phyloP scores from a whole-genome alignment of 768 basidiomycete species.

The Mycena latifolia region DNA sequence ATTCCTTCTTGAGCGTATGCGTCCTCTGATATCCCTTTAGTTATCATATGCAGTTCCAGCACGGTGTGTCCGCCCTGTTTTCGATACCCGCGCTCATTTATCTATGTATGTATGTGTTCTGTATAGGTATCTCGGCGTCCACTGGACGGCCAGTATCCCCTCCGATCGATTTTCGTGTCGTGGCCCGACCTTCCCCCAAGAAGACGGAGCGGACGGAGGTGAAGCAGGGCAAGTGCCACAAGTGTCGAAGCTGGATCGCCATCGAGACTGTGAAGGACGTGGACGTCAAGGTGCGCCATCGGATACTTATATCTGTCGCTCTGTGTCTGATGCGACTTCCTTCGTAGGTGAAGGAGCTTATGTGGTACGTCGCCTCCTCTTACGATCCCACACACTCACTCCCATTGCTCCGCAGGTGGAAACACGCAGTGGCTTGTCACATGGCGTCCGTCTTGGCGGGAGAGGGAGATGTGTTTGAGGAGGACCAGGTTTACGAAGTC shows the following conservation, averaged over 20 bases:
- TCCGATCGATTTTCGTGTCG: constrained; percentile 70
- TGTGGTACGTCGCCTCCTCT: constrained; percentile 67
- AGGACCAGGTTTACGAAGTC: constrained; percentile 59
- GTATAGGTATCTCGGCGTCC: constrained; percentile 75
- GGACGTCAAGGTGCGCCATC: constrained; percentile 71
- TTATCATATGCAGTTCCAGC: constrained; percentile 87
- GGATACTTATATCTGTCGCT: background rate
- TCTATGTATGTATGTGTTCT: constrained; percentile 1
- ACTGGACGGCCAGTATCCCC: constrained; percentile 84
- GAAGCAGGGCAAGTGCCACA: constrained; percentile 83
- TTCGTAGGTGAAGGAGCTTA: constrained; percentile 77
- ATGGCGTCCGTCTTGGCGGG: constrained; percentile 66
- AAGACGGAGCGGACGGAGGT: constrained; percentile 73
- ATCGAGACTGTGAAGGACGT: constrained; percentile 82
- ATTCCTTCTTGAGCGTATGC: background rate
- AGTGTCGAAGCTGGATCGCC: constrained; percentile 78
- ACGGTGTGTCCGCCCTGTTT: constrained; percentile 60
- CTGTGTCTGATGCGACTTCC: background rate
- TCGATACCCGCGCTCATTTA: background rate
- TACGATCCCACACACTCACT: background rate
- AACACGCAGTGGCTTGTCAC: constrained; percentile 86
- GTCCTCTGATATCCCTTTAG: constrained; percentile 48
- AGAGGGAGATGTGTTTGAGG: constrained; percentile 68
- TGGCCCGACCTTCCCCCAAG: constrained; percentile 56
- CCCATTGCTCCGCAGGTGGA: constrained; percentile 66